Evolutionary conservation across 1,139 yeast species (phyloP).

Genomic region (Geotrichum armillariae): DNA sequence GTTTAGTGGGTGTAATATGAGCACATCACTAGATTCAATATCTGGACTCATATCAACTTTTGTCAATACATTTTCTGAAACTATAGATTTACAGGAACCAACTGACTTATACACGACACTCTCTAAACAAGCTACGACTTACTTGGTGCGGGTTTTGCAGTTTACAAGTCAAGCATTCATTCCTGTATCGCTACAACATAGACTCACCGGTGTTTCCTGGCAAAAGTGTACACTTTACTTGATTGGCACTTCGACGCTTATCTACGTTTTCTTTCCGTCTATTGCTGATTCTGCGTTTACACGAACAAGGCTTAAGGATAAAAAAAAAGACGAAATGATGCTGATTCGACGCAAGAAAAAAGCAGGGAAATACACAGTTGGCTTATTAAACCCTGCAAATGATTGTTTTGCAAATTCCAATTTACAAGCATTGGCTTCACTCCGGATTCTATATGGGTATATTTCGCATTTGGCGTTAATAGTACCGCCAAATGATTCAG

Average conservation of each 20-base stretch:
- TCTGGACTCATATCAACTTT: too few species aligned
- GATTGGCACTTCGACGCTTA: background rate
- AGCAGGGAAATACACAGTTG: conserved; percentile 81
- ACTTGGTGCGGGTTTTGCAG: background rate
- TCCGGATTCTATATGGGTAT: conserved; percentile 64
- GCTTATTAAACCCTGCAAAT: conserved; percentile 75
- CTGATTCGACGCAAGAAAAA: conserved; percentile 37
- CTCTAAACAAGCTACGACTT: too few species aligned
- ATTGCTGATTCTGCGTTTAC: background rate
- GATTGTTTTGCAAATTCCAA: conserved; percentile 96
- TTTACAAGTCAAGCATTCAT: background rate
- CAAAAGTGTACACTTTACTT: background rate
- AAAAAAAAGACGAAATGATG: conserved; percentile 12
- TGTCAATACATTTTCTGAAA: too few species aligned
- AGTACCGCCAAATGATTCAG: conserved; percentile 38
- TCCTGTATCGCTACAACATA: background rate
- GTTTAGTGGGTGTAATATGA: too few species aligned
- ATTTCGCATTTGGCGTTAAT: conserved; percentile 41
- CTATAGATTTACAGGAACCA: too few species aligned
- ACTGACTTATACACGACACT: too few species aligned
- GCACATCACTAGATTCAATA: too few species aligned
- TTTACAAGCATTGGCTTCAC: conserved; percentile 76
- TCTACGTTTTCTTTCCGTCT: background rate
- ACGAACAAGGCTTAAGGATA: background rate
- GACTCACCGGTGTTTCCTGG: background rate